phyloP scores from a whole-genome alignment of 257 asterid species.

The Penstemon newberryi region DNA sequence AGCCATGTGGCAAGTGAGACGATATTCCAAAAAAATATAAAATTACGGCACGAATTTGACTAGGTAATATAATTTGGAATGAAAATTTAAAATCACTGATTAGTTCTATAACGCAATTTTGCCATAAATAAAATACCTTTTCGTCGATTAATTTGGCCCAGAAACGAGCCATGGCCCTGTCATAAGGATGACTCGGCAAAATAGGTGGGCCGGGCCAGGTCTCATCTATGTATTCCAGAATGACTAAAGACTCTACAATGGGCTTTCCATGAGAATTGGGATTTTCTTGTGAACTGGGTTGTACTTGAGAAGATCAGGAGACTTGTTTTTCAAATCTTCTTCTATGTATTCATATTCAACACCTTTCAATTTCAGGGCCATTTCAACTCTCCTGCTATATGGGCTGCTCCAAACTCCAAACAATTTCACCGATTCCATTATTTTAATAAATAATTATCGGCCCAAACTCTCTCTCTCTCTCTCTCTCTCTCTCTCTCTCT shows the following conservation, averaged over 20 bases:
- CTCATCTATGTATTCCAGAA: slow-evolving; percentile 58
- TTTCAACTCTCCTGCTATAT: slow-evolving; percentile 40
- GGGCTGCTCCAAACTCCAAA: slow-evolving; percentile 46
- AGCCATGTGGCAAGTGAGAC: no score
- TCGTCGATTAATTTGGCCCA: slow-evolving; percentile 53
- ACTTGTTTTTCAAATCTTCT: slow-evolving; percentile 40
- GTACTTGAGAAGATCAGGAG: slow-evolving; percentile 39
- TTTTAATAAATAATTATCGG: no score
- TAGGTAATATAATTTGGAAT: no score
- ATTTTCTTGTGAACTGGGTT: slow-evolving; percentile 48
- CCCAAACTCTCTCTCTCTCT: no score
- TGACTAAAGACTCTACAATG: slow-evolving; percentile 41
- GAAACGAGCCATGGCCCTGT: slow-evolving; percentile 48
- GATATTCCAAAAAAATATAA: no score
- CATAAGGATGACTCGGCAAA: slow-evolving; percentile 43
- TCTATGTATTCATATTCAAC: slow-evolving; percentile 40
- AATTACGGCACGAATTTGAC: no score
- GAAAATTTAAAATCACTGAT: no score
- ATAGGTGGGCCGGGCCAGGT: slow-evolving; percentile 40
- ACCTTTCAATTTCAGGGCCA: slow-evolving; percentile 47
- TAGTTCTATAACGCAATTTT: no score
- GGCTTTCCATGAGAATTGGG: slow-evolving; percentile 50
- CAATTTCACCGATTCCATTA: slow-evolving; percentile 50
- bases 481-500: no score
- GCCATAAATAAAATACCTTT: slow-evolving; percentile 33